Evolutionary conservation across 2,329 filamentous ascomycete genomes (phyloP).

Genomic region (Helicocarpus griseus): DNA sequence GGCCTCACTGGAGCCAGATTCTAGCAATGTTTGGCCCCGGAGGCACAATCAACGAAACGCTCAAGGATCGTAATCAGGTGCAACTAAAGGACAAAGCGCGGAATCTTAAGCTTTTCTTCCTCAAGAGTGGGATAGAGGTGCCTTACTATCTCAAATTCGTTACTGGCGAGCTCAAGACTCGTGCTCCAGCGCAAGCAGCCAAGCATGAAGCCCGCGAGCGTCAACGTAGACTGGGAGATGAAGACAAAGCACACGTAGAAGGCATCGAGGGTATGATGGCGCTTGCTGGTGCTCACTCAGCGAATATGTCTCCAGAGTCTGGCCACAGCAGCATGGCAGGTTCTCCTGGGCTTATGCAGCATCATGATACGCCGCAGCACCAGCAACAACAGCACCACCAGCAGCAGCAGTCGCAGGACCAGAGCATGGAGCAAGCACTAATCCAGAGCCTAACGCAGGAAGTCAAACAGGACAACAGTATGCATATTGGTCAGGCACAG

Average conservation of each 20-base stretch:
- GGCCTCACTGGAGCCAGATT: slow-evolving; percentile 89
- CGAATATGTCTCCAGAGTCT: slow-evolving; percentile 6
- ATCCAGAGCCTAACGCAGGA: slow-evolving; percentile 37
- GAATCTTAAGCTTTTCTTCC: slow-evolving; percentile 81
- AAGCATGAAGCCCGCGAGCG: slow-evolving; percentile 40
- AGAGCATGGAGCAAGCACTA: slow-evolving; percentile 33
- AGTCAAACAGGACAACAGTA: slow-evolving; percentile 30
- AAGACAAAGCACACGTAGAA: slow-evolving; percentile 39
- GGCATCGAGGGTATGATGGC: slow-evolving; percentile 40
- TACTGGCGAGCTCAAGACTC: slow-evolving; percentile 79
- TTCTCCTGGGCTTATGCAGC: slow-evolving; percentile 15
- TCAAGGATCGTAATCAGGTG: slow-evolving; percentile 83
- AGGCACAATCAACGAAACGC: slow-evolving; percentile 68
- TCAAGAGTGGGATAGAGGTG: slow-evolving; percentile 86
- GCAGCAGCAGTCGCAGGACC: slow-evolving; percentile 22
- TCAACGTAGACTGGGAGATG: slow-evolving; percentile 36
- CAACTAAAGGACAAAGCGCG: slow-evolving; percentile 87
- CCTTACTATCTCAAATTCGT: slow-evolving; percentile 80
- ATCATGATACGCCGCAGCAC: slow-evolving; percentile 6
- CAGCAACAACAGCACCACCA: slow-evolving; percentile 7
- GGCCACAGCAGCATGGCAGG: slow-evolving; percentile 5
- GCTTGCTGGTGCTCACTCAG: slow-evolving; percentile 33
- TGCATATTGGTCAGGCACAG: slow-evolving; percentile 11
- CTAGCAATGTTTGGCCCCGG: slow-evolving; percentile 71
- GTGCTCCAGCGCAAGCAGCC: slow-evolving; percentile 57